Percentiles rank a stretch among this genome's conserved stretches.
Conservation (phyloP, 116 monocot species). For the Posidonia oceanica region DNA sequence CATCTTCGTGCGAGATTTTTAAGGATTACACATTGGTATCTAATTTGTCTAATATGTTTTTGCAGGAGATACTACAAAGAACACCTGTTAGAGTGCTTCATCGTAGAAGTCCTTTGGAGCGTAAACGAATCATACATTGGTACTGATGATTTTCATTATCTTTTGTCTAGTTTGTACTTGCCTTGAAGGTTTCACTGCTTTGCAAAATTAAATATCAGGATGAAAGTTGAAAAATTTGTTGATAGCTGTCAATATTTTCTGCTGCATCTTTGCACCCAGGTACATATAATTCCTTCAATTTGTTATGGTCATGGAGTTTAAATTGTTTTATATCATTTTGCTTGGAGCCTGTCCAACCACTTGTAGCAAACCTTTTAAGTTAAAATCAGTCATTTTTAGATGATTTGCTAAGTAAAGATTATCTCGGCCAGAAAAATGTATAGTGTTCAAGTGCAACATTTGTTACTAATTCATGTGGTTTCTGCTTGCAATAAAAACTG, state of each 20-base stretch:
- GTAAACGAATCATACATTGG: slow-evolving; percentile 85
- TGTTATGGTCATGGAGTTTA: not conserved
- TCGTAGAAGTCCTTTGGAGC: slow-evolving; percentile 81
- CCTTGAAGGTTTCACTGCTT: not conserved
- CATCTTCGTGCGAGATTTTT: no score
- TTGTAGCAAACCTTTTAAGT: no score
- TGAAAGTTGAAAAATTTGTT: slow-evolving; percentile 57
- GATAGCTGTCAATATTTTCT: slow-evolving; percentile 64
- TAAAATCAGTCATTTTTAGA: not conserved
- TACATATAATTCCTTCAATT: slow-evolving; percentile 7
- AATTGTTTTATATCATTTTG: no score
- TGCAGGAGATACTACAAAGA: slow-evolving; percentile 62
- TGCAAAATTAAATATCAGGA: slow-evolving; percentile 38
- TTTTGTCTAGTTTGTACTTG: not conserved
- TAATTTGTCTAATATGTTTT: not conserved
- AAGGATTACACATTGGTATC: no score
- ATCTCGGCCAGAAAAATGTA: no score
- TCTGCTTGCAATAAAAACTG: not conserved
- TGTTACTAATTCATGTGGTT: not conserved
- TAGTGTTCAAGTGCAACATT: no score
- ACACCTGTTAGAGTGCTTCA: slow-evolving; percentile 94
- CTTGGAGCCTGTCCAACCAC: no score
- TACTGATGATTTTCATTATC: slow-evolving; percentile 15
- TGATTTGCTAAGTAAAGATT: not conserved
- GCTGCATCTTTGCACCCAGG: slow-evolving; percentile 95